These are phyloP conservation scores for Warburgia ugandensis DNA, from an alignment of 164 flowering plant genomes.

Conservation along the genomic window DNA sequence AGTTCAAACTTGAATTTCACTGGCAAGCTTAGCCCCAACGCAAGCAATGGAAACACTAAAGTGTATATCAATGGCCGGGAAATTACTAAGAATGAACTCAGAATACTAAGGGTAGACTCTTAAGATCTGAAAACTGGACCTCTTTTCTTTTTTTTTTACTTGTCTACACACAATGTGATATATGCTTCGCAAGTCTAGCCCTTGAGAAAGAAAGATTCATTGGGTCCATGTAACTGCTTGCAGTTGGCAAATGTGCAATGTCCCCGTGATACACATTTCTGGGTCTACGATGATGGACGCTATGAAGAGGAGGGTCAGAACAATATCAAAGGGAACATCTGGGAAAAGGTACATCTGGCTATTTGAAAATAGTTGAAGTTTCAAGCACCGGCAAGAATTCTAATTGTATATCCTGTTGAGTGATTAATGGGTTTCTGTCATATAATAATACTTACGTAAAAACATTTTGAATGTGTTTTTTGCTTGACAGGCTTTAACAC, in stretches of 20 bases:
- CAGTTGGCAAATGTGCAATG: constrained; percentile 95
- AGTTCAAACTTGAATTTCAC: constrained; percentile 85
- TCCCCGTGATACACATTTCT: constrained; percentile 96
- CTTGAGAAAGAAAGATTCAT: no score
- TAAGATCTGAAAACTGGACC: background rate
- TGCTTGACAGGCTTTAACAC: constrained; percentile 62
- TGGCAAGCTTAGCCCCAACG: constrained; percentile 70
- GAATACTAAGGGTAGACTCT: constrained; percentile 59
- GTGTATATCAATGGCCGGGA: constrained; percentile 92
- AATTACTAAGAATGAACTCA: constrained; percentile 78
- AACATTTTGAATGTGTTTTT: constrained; percentile 14
- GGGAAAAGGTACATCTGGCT: constrained; percentile 68
- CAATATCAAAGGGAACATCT: constrained; percentile 87
- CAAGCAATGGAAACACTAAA: constrained; percentile 88
- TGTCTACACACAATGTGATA: background rate
- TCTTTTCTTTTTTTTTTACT: background rate
- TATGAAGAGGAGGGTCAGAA: constrained; percentile 99
- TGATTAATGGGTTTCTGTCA: background rate
- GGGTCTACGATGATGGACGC: constrained; percentile 98
- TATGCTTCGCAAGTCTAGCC: no score
- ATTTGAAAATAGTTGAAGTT: background rate
- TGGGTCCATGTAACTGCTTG: constrained; percentile 5
- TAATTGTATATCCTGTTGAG: background rate
- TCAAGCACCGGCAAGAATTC: background rate
- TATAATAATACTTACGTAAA: constrained; percentile 3